Evolutionary conservation across 306 rosid genomes (phyloP), one percentile per base, ranked within the genome.

Genomic region (Aeschynomene evenia): DNA sequence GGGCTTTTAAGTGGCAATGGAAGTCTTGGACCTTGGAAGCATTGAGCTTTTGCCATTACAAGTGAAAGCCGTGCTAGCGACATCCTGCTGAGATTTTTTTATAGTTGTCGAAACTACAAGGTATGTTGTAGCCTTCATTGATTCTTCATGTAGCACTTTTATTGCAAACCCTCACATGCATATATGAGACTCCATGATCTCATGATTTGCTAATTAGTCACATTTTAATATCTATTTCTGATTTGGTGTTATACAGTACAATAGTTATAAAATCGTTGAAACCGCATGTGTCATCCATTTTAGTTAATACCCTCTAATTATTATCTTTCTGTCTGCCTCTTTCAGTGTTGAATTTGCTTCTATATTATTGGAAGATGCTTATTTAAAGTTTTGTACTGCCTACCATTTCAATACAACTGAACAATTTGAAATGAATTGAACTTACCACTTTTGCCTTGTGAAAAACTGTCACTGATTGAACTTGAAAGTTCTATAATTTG

Each of bases 51-150:
- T 85, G 73, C 98, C 22, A 96, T 90, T 13, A 76, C 77, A 49
- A 82, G 95, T 78, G 98, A 94, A 87, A 94, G 87, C 65, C 95
- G 95, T 81, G 97, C 97, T 53, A 85, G 95, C 5, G 98, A 94
- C 76, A 70, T 64, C 15, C 40, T 53, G 83, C 85, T 94, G 72
- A 88, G 98, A 72, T 94, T 94, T 76, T 65, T 45, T 81, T n/a
- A 88, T n/a, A 79, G 77, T 73, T 94, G 98, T 66, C 73, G 70
- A 20, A 94, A 83, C 84, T 94, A 94, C 81, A 85, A 90, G 94
- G 98, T 94, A 82, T 39, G 46, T 74, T 68, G 63, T 55, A 18
- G 59, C 40, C 54, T 36, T 74, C 10, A 31, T 64, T 74, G 66
- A 45, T 63, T 62, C 72, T 39, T 21, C n/a, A 14, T 60, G 2